A percentile compares a stretch with the other conserved stretches of the same genome.
These are phyloP conservation scores for Mediolabrus comicus DNA, from an alignment of 108 stramenopile genomes.

Conservation along the genomic window DNA sequence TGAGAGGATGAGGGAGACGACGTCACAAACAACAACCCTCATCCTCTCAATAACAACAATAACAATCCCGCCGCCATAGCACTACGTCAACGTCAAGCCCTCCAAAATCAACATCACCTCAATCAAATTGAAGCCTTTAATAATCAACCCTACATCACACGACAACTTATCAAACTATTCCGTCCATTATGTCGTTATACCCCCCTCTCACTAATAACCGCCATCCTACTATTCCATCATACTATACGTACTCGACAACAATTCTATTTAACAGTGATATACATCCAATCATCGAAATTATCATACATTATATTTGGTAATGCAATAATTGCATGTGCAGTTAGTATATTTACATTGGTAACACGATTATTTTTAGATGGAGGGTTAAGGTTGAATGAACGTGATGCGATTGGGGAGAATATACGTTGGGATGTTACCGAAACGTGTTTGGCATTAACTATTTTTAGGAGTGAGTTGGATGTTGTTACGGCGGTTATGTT, in stretches of 20 bases:
- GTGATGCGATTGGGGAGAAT: slow-evolving; percentile 90
- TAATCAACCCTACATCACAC: slow-evolving; percentile 4
- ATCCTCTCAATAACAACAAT: slow-evolving; percentile 10
- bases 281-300: slow-evolving; percentile 85
- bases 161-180: background rate
- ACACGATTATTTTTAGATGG: slow-evolving; percentile 73
- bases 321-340: slow-evolving; percentile 62
- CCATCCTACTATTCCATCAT: slow-evolving; percentile 59
- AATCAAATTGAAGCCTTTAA: background rate
- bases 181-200: slow-evolving; percentile 35
- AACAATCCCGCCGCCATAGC: slow-evolving; percentile 30
- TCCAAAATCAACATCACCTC: background rate
- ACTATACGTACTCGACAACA: slow-evolving; percentile 85
- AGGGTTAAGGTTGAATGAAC: slow-evolving; percentile 83
- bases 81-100: slow-evolving; percentile 17
- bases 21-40: too few relatives aligned
- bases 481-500: slow-evolving; percentile 81
- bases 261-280: slow-evolving; percentile 93
- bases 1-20: background rate
- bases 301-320: slow-evolving; percentile 87
- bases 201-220: slow-evolving; percentile 52
- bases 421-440: slow-evolving; percentile 96
- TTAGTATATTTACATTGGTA: slow-evolving; percentile 58
- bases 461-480: slow-evolving; percentile 94
- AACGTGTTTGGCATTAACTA: slow-evolving; percentile 96